phyloP scores from a whole-genome alignment of 2,329 filamentous ascomycete species.

The Cercospora zeae-maydis region DNA sequence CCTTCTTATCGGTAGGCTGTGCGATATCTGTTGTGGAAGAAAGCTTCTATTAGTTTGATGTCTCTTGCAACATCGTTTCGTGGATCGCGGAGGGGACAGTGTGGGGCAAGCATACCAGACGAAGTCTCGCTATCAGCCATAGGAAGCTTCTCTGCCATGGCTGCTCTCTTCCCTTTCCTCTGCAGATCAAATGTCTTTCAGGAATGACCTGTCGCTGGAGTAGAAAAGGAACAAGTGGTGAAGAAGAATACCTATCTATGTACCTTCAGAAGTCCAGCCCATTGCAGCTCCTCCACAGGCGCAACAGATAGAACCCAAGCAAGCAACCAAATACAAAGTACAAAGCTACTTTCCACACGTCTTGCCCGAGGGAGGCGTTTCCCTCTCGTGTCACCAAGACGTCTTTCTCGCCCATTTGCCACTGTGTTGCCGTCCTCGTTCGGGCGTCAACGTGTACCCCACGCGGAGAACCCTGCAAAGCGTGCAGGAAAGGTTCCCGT shows the following conservation, averaged over 20 bases:
- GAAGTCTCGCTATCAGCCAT: background rate
- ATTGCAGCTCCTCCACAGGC: background rate
- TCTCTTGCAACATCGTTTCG: background rate
- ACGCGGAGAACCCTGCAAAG: conserved; percentile 1
- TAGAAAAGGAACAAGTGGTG: background rate
- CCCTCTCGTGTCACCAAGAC: background rate
- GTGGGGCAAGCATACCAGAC: background rate
- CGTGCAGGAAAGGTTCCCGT: background rate
- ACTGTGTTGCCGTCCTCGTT: background rate
- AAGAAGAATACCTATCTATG: background rate
- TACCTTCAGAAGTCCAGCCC: background rate
- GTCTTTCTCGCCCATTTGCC: background rate
- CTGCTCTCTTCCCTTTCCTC: background rate
- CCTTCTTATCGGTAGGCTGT: conserved; percentile 3
- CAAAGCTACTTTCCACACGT: background rate
- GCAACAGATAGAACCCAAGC: background rate
- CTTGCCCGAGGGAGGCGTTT: background rate
- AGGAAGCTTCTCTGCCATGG: background rate
- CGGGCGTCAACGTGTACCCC: background rate
- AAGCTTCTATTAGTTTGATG: background rate
- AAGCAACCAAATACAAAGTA: background rate
- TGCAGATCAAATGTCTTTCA: background rate
- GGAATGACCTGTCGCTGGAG: background rate
- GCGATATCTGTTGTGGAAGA: background rate
- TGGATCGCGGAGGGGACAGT: background rate